phyloP scores from a whole-genome alignment of 305 asterid species.

The Rubia peregrina region DNA sequence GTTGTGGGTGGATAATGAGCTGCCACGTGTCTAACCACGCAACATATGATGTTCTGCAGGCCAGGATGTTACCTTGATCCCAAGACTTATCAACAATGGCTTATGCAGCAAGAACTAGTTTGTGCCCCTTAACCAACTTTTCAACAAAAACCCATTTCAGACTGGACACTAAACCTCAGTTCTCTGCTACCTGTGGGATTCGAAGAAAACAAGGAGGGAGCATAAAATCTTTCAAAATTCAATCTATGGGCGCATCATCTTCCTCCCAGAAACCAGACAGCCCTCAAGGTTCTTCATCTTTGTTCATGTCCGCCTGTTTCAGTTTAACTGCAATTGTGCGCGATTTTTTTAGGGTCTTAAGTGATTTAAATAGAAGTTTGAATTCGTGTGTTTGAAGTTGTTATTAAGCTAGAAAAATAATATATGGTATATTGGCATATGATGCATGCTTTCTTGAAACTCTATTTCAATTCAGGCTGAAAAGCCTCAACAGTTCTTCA shows the following conservation, averaged over 20 bases:
- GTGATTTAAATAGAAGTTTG: neutral
- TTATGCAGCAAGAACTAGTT: conserved; percentile 19
- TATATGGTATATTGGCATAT: neutral
- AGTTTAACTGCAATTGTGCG: neutral
- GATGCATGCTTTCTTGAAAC: neutral
- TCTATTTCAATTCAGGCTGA: neutral
- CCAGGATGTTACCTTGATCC: neutral
- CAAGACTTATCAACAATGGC: conserved; percentile 31
- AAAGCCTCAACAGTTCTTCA: too few relatives aligned
- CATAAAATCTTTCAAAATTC: conserved; percentile 26
- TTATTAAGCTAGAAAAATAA: neutral
- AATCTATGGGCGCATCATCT: conserved; percentile 77
- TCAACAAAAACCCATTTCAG: conserved; percentile 33
- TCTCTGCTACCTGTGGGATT: conserved; percentile 24
- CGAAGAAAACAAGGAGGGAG: conserved; percentile 5
- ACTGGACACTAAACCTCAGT: conserved; percentile 10
- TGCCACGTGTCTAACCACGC: conserved; percentile 20
- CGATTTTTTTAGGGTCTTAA: neutral
- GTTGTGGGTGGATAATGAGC: conserved; percentile 16
- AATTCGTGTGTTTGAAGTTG: neutral
- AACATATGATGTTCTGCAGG: neutral
- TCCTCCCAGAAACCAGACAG: conserved; percentile 56
- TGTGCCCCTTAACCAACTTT: conserved; percentile 19
- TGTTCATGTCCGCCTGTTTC: neutral
- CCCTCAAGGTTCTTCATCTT: conserved; percentile 38